phyloP scores from a whole-genome alignment of 2,329 filamentous ascomycete genomes.

The Bipolaris cookei region DNA sequence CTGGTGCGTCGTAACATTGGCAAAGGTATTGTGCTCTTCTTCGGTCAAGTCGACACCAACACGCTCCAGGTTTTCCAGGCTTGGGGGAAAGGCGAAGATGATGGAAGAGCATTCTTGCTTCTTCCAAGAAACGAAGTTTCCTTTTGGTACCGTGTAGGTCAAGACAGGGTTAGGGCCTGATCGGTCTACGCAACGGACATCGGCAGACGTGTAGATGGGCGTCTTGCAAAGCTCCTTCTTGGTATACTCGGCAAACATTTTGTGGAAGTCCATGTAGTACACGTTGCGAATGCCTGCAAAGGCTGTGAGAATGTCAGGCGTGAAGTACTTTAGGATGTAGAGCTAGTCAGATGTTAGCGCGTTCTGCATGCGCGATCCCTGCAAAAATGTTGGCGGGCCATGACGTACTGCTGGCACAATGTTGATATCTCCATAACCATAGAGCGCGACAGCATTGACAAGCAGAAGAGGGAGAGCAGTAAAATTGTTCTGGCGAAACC shows the following conservation, averaged over 20 bases:
- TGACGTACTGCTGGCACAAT: conserved; percentile 48
- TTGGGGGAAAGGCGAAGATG: conserved; percentile 48
- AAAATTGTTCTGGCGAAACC: conserved; percentile 47
- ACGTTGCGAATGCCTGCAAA: conserved; percentile 46
- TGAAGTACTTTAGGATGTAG: conserved; percentile 49
- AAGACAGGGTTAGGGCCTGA: conserved; percentile 42
- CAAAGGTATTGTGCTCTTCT: conserved; percentile 42
- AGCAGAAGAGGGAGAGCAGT: conserved; percentile 43
- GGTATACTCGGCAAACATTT: conserved; percentile 43
- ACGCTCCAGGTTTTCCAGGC: conserved; percentile 41
- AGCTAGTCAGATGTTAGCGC: conserved; percentile 44
- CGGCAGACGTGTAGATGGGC: conserved; percentile 40
- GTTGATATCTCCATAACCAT: conserved; percentile 49
- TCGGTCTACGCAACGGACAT: conserved; percentile 47
- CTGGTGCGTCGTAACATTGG: conserved; percentile 42
- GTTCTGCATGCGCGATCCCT: conserved; percentile 30
- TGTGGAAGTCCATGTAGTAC: conserved; percentile 50
- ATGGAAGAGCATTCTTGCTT: conserved; percentile 45
- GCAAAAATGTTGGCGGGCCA: conserved; percentile 20
- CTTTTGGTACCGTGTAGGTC: conserved; percentile 39
- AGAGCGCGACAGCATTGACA: conserved; percentile 46
- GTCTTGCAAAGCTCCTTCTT: conserved; percentile 42
- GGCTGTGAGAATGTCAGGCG: conserved; percentile 47
- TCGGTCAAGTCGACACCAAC: conserved; percentile 44
- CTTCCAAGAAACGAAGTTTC: conserved; percentile 40